These are phyloP conservation scores for Nepenthes mirabilis DNA, from an alignment of 148 eudicot species.

Conservation along the genomic window DNA sequence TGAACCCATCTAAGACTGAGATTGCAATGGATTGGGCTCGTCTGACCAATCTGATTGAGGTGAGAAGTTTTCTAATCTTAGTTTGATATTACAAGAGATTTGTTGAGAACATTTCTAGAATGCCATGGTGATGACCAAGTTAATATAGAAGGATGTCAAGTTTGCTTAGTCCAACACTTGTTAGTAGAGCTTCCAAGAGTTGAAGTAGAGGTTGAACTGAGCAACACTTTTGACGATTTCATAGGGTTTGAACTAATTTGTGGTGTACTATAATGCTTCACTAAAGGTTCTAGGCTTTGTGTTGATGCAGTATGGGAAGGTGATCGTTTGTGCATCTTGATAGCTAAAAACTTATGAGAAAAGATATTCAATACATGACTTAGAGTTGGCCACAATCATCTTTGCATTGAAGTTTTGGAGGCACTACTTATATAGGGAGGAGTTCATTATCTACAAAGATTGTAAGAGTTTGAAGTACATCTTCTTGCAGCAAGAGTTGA, in stretches of 20 bases:
- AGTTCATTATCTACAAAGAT: not conserved
- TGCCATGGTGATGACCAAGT: not conserved
- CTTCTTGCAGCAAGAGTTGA: conserved; percentile 1
- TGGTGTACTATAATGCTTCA: not conserved
- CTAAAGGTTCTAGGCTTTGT: not conserved
- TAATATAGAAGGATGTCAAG: not conserved
- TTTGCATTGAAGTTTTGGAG: conserved; percentile 1
- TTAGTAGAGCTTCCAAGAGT: conserved; percentile 1
- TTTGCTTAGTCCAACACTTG: not conserved
- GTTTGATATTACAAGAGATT: conserved; percentile 2
- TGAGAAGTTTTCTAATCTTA: conserved; percentile 6
- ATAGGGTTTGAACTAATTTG: not conserved
- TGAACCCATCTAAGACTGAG: conserved; percentile 2
- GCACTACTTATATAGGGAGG: not conserved
- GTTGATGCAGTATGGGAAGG: not conserved
- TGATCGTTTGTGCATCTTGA: not conserved
- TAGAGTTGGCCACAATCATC: not conserved
- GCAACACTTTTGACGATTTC: not conserved
- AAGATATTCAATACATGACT: not conserved
- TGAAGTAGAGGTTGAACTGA: conserved; percentile 1
- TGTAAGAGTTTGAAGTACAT: not conserved
- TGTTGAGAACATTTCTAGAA: not conserved
- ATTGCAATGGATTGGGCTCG: not conserved
- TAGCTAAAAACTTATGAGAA: not conserved
- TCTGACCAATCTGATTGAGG: not conserved